phyloP scores from a whole-genome alignment of 169 alveolate species.

The Ichthyophthirius multifiliis region DNA sequence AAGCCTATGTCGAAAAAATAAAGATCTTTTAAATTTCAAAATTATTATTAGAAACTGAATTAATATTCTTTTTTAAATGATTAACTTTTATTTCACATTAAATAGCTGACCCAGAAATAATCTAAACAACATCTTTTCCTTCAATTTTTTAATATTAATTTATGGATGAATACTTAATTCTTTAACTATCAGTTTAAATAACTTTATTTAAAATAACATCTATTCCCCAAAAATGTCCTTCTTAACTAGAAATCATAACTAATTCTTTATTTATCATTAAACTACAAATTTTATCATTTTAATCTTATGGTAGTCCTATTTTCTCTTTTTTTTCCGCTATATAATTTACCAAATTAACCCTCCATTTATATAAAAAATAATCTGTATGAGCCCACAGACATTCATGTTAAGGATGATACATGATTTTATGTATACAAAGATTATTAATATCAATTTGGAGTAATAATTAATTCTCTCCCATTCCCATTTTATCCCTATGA shows the following conservation, averaged over 20 bases:
- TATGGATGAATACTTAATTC: neutral
- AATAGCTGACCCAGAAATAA: neutral
- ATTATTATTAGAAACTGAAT: neutral
- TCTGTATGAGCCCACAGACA: conserved; percentile 4
- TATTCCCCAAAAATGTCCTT: neutral
- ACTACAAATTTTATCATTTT: neutral
- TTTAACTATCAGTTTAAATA: neutral
- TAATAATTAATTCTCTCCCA: neutral
- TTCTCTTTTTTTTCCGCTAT: neutral
- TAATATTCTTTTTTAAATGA: neutral
- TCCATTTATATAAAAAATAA: neutral
- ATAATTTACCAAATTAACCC: neutral
- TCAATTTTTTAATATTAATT: neutral
- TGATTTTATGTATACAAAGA: neutral
- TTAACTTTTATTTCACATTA: neutral
- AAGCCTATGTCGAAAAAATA: neutral
- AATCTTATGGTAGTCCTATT: neutral
- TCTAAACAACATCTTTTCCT: neutral
- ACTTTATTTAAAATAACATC: neutral
- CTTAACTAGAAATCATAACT: neutral
- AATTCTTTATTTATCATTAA: neutral
- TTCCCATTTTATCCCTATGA: neutral
- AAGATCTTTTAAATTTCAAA: too few relatives aligned
- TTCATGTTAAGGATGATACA: neutral
- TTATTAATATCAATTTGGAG: neutral